phyloP scores from a whole-genome alignment of 1,284 basidiomycete genomes.

The Ustilago curta region DNA sequence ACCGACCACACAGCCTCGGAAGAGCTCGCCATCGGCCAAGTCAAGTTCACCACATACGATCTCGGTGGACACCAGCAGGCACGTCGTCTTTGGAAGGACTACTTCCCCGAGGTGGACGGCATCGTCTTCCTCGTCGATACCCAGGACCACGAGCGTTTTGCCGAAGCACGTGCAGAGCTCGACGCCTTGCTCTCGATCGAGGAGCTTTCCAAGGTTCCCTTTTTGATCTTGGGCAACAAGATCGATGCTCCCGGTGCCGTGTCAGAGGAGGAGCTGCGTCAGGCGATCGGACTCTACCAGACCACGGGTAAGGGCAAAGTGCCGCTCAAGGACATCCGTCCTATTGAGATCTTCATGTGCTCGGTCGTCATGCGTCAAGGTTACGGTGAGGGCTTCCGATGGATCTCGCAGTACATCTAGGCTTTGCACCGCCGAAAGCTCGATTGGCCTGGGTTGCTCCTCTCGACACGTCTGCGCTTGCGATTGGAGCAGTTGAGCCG shows the following conservation, averaged over 20 bases:
- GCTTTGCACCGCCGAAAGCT: neutral
- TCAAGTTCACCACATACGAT: conserved; percentile 99
- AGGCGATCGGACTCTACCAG: conserved; percentile 94
- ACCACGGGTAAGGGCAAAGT: conserved; percentile 99
- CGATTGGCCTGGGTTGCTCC: neutral
- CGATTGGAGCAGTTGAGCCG: too few species aligned
- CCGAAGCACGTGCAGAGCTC: conserved; percentile 95
- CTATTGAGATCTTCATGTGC: conserved; percentile 99
- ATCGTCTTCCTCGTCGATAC: conserved; percentile 99
- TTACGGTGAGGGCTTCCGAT: conserved; percentile 99
- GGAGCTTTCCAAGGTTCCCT: conserved; percentile 84
- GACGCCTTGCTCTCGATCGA: conserved; percentile 95
- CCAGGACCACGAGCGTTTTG: conserved; percentile 94
- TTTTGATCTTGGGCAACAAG: conserved; percentile 99
- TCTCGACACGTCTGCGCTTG: neutral
- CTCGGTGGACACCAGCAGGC: conserved; percentile 98
- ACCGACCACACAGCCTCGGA: conserved; percentile 84
- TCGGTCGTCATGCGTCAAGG: conserved; percentile 99
- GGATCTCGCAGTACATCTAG: conserved; percentile 91
- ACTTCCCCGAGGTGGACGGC: conserved; percentile 99
- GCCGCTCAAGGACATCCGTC: conserved; percentile 93
- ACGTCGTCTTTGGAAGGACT: conserved; percentile 98
- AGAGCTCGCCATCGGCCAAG: conserved; percentile 97
- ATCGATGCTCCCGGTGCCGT: conserved; percentile 98
- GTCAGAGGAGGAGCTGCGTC: conserved; percentile 95